Evolutionary conservation across 2,329 filamentous ascomycete genomes (phyloP).

Genomic region (Xylariaceae sp.): DNA sequence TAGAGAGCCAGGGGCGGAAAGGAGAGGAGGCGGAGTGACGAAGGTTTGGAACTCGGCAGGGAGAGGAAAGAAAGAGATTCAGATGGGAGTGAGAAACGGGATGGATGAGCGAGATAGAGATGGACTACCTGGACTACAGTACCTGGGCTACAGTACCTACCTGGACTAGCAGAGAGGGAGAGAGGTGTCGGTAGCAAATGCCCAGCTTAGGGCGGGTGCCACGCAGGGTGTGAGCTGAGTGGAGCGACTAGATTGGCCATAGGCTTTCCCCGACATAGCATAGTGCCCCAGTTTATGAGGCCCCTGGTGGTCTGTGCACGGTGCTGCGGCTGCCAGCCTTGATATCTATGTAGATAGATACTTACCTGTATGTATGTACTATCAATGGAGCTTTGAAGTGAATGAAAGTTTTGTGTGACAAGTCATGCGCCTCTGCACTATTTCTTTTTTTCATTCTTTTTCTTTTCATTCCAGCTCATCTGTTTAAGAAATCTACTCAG

Average conservation of each 20-base stretch:
- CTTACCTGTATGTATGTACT: no score
- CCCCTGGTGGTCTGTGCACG: slow-evolving; percentile 19
- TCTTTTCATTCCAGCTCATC: background rate
- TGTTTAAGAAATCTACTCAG: background rate
- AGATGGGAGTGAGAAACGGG: slow-evolving; percentile 22
- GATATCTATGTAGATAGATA: slow-evolving; percentile 11
- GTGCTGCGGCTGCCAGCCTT: slow-evolving; percentile 20
- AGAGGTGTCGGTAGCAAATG: slow-evolving; percentile 32
- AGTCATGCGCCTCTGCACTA: slow-evolving; percentile 5
- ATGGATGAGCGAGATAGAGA: slow-evolving; percentile 27
- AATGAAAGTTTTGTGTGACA: slow-evolving; percentile 2
- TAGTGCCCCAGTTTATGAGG: slow-evolving; percentile 2
- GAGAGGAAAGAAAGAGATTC: slow-evolving; percentile 17
- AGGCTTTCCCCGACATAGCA: background rate
- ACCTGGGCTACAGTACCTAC: no score
- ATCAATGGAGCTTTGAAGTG: no score
- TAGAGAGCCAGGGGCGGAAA: background rate
- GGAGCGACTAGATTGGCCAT: slow-evolving; percentile 21
- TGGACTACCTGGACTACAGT: no score
- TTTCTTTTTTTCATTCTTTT: background rate
- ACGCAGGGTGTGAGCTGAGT: slow-evolving; percentile 25
- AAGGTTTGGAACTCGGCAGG: background rate
- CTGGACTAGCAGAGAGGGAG: no score
- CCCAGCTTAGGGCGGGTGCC: slow-evolving; percentile 19
- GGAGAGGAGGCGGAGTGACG: background rate